These are phyloP conservation scores for Herpetospermum pedunculosum DNA, from an alignment of 306 rosid species.

Conservation along the genomic window DNA sequence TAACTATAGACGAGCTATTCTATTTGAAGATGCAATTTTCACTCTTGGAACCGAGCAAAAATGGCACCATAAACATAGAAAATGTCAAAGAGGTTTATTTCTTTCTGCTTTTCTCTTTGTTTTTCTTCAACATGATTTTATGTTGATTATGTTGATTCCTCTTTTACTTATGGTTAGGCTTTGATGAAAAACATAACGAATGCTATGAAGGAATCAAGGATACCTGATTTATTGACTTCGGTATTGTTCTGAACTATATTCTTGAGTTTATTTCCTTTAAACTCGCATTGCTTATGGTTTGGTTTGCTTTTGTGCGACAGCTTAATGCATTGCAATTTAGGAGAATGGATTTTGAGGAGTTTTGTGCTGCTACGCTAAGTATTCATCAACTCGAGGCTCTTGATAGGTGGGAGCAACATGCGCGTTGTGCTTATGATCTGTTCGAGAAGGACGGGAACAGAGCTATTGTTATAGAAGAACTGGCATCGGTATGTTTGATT, in stretches of 20 bases:
- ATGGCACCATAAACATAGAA: conserved; percentile 63
- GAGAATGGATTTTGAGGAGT: conserved; percentile 61
- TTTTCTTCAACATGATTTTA: not conserved
- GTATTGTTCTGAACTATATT: not conserved
- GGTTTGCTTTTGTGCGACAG: conserved; percentile 14
- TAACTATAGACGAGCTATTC: conserved; percentile 49
- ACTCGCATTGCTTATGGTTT: not conserved
- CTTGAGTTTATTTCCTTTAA: not conserved
- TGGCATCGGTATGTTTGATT: conserved; percentile 52
- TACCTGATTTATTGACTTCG: conserved; percentile 5
- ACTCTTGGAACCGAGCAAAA: conserved; percentile 73
- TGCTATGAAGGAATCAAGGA: conserved; percentile 3
- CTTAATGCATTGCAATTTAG: conserved; percentile 53
- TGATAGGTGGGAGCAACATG: conserved; percentile 61
- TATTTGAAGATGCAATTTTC: conserved; percentile 67
- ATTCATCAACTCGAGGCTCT: conserved; percentile 59
- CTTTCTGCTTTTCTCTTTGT: not conserved
- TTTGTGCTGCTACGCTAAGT: conserved; percentile 49
- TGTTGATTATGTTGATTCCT: not conserved
- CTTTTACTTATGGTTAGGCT: not conserved
- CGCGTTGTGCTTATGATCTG: conserved; percentile 49
- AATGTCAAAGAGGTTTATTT: conserved; percentile 64
- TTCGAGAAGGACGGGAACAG: conserved; percentile 57
- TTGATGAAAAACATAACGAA: conserved; percentile 3
- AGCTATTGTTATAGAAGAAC: conserved; percentile 49